These are phyloP conservation scores for Apostasia ramifera DNA, from an alignment of 106 monocot species.

Conservation along the genomic window DNA sequence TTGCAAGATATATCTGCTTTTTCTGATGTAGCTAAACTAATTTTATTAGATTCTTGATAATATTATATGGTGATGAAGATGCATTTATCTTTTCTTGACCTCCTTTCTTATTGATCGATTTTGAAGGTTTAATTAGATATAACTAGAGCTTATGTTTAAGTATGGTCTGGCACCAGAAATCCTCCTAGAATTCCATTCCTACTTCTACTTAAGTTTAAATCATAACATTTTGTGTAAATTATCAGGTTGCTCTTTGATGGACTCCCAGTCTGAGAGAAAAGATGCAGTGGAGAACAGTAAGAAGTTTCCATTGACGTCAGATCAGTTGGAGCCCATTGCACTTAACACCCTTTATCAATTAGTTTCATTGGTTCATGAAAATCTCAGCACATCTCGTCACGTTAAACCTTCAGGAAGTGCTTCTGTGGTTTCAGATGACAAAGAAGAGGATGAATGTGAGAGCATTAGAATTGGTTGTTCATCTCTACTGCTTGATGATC, in stretches of 20 bases:
- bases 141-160: too few species aligned
- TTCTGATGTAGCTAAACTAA: too few species aligned
- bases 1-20: too few species aligned
- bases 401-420: slow-evolving; percentile 5
- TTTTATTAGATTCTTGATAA: too few species aligned
- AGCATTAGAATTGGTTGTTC: slow-evolving; percentile 11
- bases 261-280: slow-evolving; percentile 4
- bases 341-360: slow-evolving; percentile 44
- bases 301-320: background rate
- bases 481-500: slow-evolving; percentile 22
- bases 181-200: too few species aligned
- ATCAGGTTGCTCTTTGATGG: slow-evolving; percentile 19
- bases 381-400: slow-evolving; percentile 24
- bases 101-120: background rate
- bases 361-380: slow-evolving; percentile 66
- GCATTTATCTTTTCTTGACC: too few species aligned
- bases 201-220: too few species aligned
- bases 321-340: slow-evolving; percentile 40
- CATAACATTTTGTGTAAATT: background rate
- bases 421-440: slow-evolving; percentile 6
- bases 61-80: too few species aligned
- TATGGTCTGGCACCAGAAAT: too few species aligned
- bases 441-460: slow-evolving; percentile 2
- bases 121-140: too few species aligned
- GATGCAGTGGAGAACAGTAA: background rate